A percentile compares a stretch with the other conserved stretches of the same genome.
These are phyloP conservation scores for Luzula sylvatica DNA, from an alignment of 176 grass and related monocot species.

Conservation along the genomic window DNA sequence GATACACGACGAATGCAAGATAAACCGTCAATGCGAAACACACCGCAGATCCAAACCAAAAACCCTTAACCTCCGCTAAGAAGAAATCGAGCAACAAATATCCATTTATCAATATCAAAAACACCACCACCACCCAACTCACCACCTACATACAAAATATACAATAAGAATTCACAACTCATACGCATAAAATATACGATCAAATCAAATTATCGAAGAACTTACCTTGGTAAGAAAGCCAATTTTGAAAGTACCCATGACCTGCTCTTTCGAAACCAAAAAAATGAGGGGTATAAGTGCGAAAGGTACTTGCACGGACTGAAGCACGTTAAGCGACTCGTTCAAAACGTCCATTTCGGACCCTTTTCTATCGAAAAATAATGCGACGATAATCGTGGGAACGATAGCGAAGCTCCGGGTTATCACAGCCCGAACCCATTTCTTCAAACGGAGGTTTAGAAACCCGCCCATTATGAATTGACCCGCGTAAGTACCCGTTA, in stretches of 20 bases:
- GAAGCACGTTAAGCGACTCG: constrained; percentile 86
- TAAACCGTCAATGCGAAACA: constrained; percentile 36
- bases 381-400: constrained; percentile 81
- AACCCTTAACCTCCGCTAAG: constrained; percentile 40
- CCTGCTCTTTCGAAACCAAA: constrained; percentile 76
- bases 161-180: constrained; percentile 10
- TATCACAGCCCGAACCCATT: constrained; percentile 75
- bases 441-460: constrained; percentile 90
- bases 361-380: constrained; percentile 81
- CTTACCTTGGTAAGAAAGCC: constrained; percentile 70
- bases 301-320: constrained; percentile 87
- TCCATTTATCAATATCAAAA: constrained; percentile 91
- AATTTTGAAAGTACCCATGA: constrained; percentile 72
- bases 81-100: constrained; percentile 81
- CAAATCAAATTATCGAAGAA: constrained; percentile 3
- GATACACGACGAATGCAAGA: constrained; percentile 59
- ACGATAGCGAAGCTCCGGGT: constrained; percentile 84
- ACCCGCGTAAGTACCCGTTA: constrained; percentile 83
- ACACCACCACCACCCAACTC: constrained; percentile 63
- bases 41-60: constrained; percentile 50
- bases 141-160: constrained; percentile 54
- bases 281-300: constrained; percentile 79
- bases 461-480: constrained; percentile 96
- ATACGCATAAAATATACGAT: background rate
- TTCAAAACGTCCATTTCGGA: constrained; percentile 80